Percentiles rank a stretch among this genome's conserved stretches.
phyloP scores from a whole-genome alignment of 1,284 basidiomycete genomes.

The Anthracocystis panici-leucophaei region DNA sequence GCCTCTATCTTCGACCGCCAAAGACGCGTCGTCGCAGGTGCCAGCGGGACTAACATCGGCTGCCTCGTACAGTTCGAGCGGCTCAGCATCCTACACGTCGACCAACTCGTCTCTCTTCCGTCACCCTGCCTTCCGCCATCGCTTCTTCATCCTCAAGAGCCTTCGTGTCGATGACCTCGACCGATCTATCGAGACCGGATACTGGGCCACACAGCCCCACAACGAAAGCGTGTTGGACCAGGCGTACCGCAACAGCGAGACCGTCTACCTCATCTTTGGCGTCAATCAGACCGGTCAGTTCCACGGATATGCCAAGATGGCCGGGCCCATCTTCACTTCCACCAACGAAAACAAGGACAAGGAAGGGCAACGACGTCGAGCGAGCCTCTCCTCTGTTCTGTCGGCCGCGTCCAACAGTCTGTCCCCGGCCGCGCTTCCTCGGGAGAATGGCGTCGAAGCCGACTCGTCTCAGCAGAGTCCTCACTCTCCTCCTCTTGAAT shows the following conservation, averaged over 20 bases:
- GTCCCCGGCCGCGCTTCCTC: constrained; percentile 16
- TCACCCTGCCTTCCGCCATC: constrained; percentile 80
- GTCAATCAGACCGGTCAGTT: constrained; percentile 84
- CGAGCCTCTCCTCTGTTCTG: constrained; percentile 27
- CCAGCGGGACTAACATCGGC: constrained; percentile 31
- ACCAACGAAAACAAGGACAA: constrained; percentile 30
- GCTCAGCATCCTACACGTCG: constrained; percentile 59
- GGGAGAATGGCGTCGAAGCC: constrained; percentile 22
- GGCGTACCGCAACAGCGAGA: constrained; percentile 86
- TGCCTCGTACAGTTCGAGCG: constrained; percentile 47
- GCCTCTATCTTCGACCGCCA: constrained; percentile 17
- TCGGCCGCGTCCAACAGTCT: constrained; percentile 23
- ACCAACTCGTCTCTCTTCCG: constrained; percentile 77
- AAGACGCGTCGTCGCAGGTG: constrained; percentile 11
- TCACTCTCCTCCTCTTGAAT: constrained; percentile 1
- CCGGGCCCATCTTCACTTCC: constrained; percentile 53
- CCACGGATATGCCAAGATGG: constrained; percentile 69
- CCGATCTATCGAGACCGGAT: constrained; percentile 81
- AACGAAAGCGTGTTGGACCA: constrained; percentile 84
- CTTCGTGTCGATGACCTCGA: constrained; percentile 80
- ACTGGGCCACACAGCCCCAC: constrained; percentile 93
- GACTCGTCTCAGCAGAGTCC: background rate
- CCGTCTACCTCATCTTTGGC: constrained; percentile 88
- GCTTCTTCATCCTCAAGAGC: constrained; percentile 93
- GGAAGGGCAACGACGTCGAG: constrained; percentile 34